Percentiles rank a stretch among this genome's conserved stretches.
Evolutionary conservation across 768 basidiomycete species (phyloP).

Genomic region (Tubosaeta sp.): DNA sequence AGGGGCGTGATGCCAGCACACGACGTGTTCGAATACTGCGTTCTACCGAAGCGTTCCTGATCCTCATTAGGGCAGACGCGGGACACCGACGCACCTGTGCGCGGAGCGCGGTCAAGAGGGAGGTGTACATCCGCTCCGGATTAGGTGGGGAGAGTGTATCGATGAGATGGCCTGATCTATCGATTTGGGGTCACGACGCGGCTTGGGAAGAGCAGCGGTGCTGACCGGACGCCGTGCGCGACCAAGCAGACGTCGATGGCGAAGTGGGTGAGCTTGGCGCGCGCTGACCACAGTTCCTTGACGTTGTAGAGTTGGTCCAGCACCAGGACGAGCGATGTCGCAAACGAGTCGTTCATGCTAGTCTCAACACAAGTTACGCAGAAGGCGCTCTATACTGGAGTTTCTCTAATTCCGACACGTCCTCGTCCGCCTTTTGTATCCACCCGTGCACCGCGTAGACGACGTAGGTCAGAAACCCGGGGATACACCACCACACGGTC

Average conservation of each 20-base stretch:
- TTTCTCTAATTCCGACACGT: constrained; percentile 46
- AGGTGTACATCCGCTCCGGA: constrained; percentile 32
- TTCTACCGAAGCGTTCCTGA: neutral
- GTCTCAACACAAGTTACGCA: constrained; percentile 32
- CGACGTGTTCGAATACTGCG: constrained; percentile 36
- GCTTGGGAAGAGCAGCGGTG: neutral
- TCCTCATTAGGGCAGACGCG: neutral
- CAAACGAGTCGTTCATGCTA: constrained; percentile 11
- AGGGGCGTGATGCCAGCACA: constrained; percentile 42
- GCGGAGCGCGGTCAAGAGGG: constrained; percentile 38
- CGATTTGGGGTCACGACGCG: neutral
- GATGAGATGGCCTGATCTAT: constrained; percentile 44
- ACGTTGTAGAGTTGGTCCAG: constrained; percentile 7
- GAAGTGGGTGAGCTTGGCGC: constrained; percentile 26
- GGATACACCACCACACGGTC: constrained; percentile 49
- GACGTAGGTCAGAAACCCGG: constrained; percentile 39
- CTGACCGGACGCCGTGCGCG: constrained; percentile 41
- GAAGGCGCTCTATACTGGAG: constrained; percentile 54
- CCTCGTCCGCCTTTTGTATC: constrained; percentile 42
- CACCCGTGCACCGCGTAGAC: constrained; percentile 44
- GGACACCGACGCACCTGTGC: constrained; percentile 29
- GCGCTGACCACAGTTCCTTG: constrained; percentile 4
- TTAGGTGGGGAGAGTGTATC: constrained; percentile 39
- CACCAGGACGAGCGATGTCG: constrained; percentile 19
- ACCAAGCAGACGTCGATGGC: constrained; percentile 40